Evolutionary conservation across 106 monocot genomes (phyloP).

Genomic region (Allium cepa): DNA sequence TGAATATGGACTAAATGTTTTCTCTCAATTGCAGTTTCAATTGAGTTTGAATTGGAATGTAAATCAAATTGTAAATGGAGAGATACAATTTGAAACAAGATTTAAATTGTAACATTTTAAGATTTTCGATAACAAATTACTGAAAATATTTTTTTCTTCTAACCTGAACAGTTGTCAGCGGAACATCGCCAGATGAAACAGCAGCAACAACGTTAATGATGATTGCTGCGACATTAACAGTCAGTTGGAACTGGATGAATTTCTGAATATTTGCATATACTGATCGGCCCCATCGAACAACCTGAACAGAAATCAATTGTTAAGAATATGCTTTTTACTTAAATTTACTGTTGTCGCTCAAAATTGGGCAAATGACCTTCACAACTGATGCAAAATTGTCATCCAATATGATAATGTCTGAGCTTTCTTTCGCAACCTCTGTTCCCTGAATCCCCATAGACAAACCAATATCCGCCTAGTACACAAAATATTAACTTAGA

Average conservation of each 20-base stretch:
- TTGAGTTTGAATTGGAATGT: not conserved
- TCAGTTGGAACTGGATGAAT: constrained; percentile 95
- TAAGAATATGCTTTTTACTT: too few species aligned
- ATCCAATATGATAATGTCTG: constrained; percentile 76
- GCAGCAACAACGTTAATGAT: constrained; percentile 85
- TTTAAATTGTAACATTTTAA: not conserved
- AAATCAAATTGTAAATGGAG: not conserved
- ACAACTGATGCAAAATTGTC: constrained; percentile 86
- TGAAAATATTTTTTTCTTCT: not conserved
- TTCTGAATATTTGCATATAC: constrained; percentile 92
- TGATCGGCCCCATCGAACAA: constrained; percentile 90
- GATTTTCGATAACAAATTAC: too few species aligned
- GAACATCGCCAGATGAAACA: constrained; percentile 65
- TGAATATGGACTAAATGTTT: too few species aligned
- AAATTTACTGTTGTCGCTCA: too few species aligned
- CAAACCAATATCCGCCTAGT: constrained; percentile 82
- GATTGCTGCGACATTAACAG: constrained; percentile 86
- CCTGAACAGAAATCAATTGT: constrained; percentile 26
- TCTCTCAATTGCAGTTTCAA: too few species aligned
- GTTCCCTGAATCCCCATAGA: constrained; percentile 88
- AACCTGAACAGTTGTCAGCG: constrained; percentile 88
- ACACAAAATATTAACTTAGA: constrained; percentile 7
- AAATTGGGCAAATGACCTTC: constrained; percentile 23
- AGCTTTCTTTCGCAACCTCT: constrained; percentile 84
- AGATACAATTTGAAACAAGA: not conserved